phyloP scores from a whole-genome alignment of 257 asterid genomes.

The Nicotiana paniculata region DNA sequence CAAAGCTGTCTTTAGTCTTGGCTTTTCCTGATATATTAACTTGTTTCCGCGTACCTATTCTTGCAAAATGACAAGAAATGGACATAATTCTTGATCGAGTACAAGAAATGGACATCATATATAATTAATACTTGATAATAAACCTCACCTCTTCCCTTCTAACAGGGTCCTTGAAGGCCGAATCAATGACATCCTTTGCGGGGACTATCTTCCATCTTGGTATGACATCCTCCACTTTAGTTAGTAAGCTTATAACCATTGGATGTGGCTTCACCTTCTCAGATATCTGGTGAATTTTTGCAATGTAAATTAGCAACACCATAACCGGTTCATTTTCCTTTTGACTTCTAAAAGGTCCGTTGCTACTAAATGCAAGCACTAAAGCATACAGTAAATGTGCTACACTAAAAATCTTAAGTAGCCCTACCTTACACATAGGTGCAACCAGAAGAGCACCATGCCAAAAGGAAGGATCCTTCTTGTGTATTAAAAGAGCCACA shows the following conservation, averaged over 20 bases:
- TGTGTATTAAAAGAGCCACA: constrained; percentile 67
- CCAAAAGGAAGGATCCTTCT: constrained; percentile 75
- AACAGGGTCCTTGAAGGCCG: constrained; percentile 78
- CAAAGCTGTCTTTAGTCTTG: constrained; percentile 83
- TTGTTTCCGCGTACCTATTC: constrained; percentile 63
- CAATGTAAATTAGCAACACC: background rate
- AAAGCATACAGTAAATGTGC: background rate
- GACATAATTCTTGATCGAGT: background rate
- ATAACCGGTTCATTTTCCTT: background rate
- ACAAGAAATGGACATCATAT: background rate
- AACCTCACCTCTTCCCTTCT: constrained; percentile 70
- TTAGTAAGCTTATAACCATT: constrained; percentile 55
- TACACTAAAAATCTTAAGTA: background rate
- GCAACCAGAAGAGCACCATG: constrained; percentile 89
- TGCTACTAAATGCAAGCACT: background rate
- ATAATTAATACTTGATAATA: background rate
- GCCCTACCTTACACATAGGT: constrained; percentile 88
- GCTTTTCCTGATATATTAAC: constrained; percentile 78
- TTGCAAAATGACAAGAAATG: background rate
- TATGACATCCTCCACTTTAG: constrained; percentile 65
- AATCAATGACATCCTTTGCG: constrained; percentile 65
- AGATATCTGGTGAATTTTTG: constrained; percentile 41
- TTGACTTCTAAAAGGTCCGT: background rate
- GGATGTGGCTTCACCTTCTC: constrained; percentile 95
- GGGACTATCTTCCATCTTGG: constrained; percentile 98